Base-by-base conservation (phyloP, 257 asterid genomes). In the Solanum tarapatanum region DNA sequence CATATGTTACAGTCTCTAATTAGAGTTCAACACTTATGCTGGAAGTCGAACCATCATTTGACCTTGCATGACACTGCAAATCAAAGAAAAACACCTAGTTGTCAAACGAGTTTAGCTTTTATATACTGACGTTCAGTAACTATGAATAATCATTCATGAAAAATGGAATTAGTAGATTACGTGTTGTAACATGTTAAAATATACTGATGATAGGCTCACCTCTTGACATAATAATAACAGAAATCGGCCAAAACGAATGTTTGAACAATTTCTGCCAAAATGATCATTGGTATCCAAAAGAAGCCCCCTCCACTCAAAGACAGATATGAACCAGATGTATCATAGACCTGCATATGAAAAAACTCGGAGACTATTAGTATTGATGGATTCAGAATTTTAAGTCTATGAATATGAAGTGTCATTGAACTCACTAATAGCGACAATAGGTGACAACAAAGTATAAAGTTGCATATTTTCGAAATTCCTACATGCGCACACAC, bases 221-320 rank as follows among this genome's bases (percentile, higher is more conserved):
- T 97, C 91, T 94, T 94, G 85, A 95, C 88, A 89, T 97, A 97
- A 86, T 95, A 97, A 89, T 97, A 97, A 89, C 98, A 95, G 90
- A 97, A 95, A 92, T 97, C 98, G 0, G 98, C 98, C 68, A 95
- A 90, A 89, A 97, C 96, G 90, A 95, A 94, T 36, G 99, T 95
- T 91, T 97, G 99, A 74, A 97, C 95, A 60, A 90, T 74, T 89
- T 97, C 99, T 7, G 98, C 74, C 24, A 95, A 45, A 69, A 95
- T 91, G 68, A 94, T 91, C 94, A 91, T 86, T 16, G 95, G 98
- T 84, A 92, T 86, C 99, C 99, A 97, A 23, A 92, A 9, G 85
- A 94, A 93, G 39, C 97, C 96, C 2, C 91, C 89, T 76, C 96
- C 97, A 70, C 90, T 86, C 88, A 95, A 45, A 88, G 84, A 91